Conservation (phyloP, 1,284 basidiomycete species). For the Megacollybia platyphylla region DNA sequence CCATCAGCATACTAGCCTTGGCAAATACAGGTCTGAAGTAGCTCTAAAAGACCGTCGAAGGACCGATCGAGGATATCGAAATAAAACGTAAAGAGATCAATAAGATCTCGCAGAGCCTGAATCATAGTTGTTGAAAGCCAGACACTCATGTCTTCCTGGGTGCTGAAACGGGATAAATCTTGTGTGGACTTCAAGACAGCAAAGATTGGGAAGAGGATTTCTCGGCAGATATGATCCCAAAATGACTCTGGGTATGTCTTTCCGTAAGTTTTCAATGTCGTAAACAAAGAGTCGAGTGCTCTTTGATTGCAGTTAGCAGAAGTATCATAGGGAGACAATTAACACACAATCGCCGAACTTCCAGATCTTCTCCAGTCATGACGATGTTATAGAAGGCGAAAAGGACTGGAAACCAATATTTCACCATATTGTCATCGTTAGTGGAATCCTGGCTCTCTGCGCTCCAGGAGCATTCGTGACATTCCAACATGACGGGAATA, state of each 20-base stretch:
- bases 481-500: slow-evolving; percentile 84
- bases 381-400: slow-evolving; percentile 99
- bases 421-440: slow-evolving; percentile 77
- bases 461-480: slow-evolving; percentile 68
- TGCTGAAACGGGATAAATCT: slow-evolving; percentile 87
- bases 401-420: slow-evolving; percentile 94
- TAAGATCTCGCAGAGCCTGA: slow-evolving; percentile 89
- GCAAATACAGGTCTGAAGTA: slow-evolving; percentile 95
- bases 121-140: slow-evolving; percentile 99
- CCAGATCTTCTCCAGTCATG: slow-evolving; percentile 99
- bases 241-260: slow-evolving; percentile 82
- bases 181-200: slow-evolving; percentile 86
- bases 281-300: slow-evolving; percentile 92
- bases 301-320: slow-evolving; percentile 24
- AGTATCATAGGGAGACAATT: background rate
- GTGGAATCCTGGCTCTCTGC: slow-evolving; percentile 18
- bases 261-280: slow-evolving; percentile 88
- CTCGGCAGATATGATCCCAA: slow-evolving; percentile 96
- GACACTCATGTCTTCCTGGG: slow-evolving; percentile 98
- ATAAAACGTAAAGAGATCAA: slow-evolving; percentile 94
- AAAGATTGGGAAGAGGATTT: slow-evolving; percentile 98
- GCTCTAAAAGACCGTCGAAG: slow-evolving; percentile 84
- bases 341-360: slow-evolving; percentile 87
- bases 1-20: slow-evolving; percentile 58
- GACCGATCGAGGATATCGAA: slow-evolving; percentile 88